These are phyloP conservation scores for Rhodotorula babjevae DNA, from an alignment of 768 basidiomycete species.

Conservation along the genomic window DNA sequence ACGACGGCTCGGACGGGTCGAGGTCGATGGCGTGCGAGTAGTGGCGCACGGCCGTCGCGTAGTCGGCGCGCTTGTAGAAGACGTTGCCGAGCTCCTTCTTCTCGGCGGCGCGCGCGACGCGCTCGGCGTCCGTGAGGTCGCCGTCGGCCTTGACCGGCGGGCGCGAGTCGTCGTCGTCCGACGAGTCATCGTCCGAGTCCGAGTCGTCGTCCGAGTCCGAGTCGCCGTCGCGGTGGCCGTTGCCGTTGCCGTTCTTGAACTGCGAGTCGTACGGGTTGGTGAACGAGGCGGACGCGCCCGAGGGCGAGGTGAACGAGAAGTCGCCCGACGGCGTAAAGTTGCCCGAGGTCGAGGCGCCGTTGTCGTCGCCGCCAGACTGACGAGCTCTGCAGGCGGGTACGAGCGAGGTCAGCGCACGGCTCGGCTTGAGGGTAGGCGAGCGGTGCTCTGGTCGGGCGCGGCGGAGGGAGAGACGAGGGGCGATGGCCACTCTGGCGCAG, in stretches of 20 bases:
- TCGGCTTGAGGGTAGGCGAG: too few relatives aligned
- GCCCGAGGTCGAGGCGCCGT: neutral
- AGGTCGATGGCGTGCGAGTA: constrained; percentile 73
- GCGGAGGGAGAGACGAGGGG: too few relatives aligned
- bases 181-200: constrained; percentile 12
- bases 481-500: too few relatives aligned
- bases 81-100: constrained; percentile 70
- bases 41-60: constrained; percentile 32
- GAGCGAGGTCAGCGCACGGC: neutral
- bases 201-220: constrained; percentile 16
- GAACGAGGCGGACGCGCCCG: neutral
- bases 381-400: neutral
- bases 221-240: neutral
- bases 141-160: constrained; percentile 19
- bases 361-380: neutral
- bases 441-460: too few relatives aligned
- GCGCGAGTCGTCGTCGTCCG: constrained; percentile 7
- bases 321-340: constrained; percentile 28
- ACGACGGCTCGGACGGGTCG: constrained; percentile 64
- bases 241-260: neutral
- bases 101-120: constrained; percentile 50
- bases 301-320: constrained; percentile 15
- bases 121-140: constrained; percentile 26
- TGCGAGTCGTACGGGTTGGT: neutral
- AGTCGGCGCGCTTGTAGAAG: constrained; percentile 32